Evolutionary conservation across 2,329 filamentous ascomycete genomes (phyloP), one percentile per base, ranked within the genome.

Genomic region (Claviceps cyperi): DNA sequence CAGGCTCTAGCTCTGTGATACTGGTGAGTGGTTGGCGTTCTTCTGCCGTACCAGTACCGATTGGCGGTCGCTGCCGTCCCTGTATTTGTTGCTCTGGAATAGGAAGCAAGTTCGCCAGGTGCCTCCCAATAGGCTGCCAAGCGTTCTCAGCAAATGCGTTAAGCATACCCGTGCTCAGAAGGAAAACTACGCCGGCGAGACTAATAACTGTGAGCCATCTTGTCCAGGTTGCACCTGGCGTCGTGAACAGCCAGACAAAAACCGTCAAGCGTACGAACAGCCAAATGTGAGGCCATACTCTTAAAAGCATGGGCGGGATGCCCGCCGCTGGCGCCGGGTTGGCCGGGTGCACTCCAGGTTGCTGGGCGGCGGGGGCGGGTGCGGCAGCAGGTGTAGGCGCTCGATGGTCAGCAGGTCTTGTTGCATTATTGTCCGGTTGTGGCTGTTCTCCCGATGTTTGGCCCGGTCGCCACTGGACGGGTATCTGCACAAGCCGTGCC

Each of bases 181-280:
- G 64, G 53, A 83, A 78, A 22, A 83, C 68, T 35, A 71, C 64
- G 24, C 76, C 56, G 6, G 78, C 77, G 35, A 80, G 66, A 6
- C 69, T 65, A 41, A 77, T 66, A 21, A 83, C 71, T 19, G 73
- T 73, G 7, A 77, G 57, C 73, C 75, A 81, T 46, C 78, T 72
- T 8, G 71, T 72, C 78, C 78, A 82, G 57, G 72, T 80, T 2
- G 73, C 69, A 43, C 72, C 70, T 0, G 75, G 73, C 9, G 73
- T 72, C 0, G 79, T 81, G 53, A 83, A 82, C 64, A 80, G 78
- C 77, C 78, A 83, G 13, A 83, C 72, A 59, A 83, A 81, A 5
- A 77, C 63, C 11, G 70, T 67, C 8, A 84, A 63, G 7, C 80
- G 73, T 37, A 78, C 65, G 1, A 81, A 56, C 48, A 83, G 68